Conservation (phyloP, 768 basidiomycete species). For the Boletus subcaerulescens region DNA sequence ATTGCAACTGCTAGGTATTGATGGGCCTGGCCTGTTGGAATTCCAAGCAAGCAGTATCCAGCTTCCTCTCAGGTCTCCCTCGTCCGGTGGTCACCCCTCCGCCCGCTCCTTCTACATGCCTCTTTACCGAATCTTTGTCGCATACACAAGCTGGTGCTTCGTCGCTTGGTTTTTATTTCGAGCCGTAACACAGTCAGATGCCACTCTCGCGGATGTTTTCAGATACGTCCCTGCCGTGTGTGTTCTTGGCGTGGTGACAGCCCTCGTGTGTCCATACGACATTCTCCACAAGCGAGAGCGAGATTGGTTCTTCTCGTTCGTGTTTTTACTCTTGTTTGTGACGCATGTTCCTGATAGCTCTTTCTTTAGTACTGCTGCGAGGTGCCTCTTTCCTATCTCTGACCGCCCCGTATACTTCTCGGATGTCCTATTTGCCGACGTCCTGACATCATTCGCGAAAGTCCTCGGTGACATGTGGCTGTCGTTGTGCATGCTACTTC, state of each 20-base stretch:
- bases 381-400: conserved; percentile 69
- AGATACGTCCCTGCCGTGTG: conserved; percentile 75
- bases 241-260: conserved; percentile 51
- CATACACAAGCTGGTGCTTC: conserved; percentile 60
- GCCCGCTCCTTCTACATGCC: conserved; percentile 48
- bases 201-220: conserved; percentile 64
- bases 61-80: conserved; percentile 22
- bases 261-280: conserved; percentile 66
- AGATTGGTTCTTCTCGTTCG: conserved; percentile 76
- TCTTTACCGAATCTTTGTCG: conserved; percentile 63
- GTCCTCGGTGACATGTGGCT: conserved; percentile 95
- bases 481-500: conserved; percentile 81
- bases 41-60: conserved; percentile 30
- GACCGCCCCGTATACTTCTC: conserved; percentile 74
- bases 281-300: conserved; percentile 68
- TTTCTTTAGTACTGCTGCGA: conserved; percentile 56
- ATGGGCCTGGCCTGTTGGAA: conserved; percentile 70
- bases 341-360: background rate
- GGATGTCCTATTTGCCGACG: conserved; percentile 92
- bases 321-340: conserved; percentile 11
- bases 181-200: conserved; percentile 53
- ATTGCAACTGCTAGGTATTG: conserved; percentile 69
- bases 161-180: conserved; percentile 70
- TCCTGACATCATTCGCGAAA: conserved; percentile 95
- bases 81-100: conserved; percentile 22